Conservation (phyloP, 345 rosid species). For the Populus alba region DNA sequence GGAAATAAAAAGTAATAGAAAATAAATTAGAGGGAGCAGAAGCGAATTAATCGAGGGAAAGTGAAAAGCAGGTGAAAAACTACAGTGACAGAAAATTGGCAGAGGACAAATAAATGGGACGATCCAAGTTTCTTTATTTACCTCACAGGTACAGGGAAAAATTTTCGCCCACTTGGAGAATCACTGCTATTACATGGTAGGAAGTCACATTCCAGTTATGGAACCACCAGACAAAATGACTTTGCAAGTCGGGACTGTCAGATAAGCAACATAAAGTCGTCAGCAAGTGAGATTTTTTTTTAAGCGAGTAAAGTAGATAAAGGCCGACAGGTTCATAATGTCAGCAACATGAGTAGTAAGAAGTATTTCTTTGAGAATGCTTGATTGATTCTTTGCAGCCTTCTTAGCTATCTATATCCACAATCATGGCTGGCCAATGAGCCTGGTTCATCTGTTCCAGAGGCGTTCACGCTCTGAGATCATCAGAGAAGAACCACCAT, state of each 20-base stretch:
- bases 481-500: not conserved
- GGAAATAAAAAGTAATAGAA: not conserved
- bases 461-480: not conserved
- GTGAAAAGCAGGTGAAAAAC: not conserved
- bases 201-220: not conserved
- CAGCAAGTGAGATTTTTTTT: not conserved
- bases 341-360: not conserved
- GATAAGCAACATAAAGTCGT: not conserved
- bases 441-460: not conserved
- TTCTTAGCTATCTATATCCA: not conserved
- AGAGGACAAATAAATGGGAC: not conserved
- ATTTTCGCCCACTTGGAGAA: not conserved
- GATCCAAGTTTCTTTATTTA: not conserved
- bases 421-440: not conserved
- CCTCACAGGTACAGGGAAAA: not conserved
- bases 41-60: not conserved
- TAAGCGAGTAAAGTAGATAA: not conserved
- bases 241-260: not conserved
- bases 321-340: not conserved
- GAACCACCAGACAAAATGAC: not conserved
- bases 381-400: not conserved
- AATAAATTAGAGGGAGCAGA: not conserved
- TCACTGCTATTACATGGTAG: not conserved
- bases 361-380: not conserved
- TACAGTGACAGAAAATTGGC: not conserved